Percentiles rank a stretch among this genome's conserved stretches.
These are phyloP conservation scores for Solanum virginianum DNA, from an alignment of 257 asterid genomes.

Conservation along the genomic window DNA sequence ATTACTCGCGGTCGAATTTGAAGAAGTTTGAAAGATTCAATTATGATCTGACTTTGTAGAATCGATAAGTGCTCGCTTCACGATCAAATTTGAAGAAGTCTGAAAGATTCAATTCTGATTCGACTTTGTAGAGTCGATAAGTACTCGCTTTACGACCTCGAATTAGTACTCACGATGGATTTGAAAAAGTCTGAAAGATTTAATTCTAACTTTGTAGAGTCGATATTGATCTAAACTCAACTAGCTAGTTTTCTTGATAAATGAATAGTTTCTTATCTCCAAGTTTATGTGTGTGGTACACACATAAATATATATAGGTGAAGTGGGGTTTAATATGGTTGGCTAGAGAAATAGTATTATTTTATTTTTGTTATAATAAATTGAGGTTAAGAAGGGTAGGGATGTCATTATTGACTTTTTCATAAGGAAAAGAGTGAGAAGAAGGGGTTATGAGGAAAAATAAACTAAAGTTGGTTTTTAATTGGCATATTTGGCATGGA, in stretches of 20 bases:
- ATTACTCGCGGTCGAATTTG: too few species aligned
- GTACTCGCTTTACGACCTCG: too few species aligned
- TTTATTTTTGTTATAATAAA: background rate
- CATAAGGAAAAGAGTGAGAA: background rate
- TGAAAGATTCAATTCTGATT: background rate
- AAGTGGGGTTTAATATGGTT: background rate
- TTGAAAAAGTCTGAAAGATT: background rate
- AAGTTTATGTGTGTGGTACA: background rate
- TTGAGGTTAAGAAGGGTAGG: background rate
- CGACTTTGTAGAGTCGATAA: background rate
- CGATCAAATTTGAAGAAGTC: fast-evolving
- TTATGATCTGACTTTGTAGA: background rate
- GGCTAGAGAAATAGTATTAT: background rate
- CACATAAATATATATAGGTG: background rate
- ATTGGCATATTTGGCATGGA: background rate
- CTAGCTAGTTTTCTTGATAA: background rate
- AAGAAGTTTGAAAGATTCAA: background rate
- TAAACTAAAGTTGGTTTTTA: background rate
- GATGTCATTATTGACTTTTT: background rate
- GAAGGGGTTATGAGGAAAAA: background rate
- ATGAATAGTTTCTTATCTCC: background rate
- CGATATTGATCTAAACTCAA: background rate
- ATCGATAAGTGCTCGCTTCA: background rate
- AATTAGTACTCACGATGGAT: too few species aligned
- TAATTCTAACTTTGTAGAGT: background rate